Base-by-base conservation (phyloP, 2,329 filamentous ascomycete species). In the Sporothrix inflata region DNA sequence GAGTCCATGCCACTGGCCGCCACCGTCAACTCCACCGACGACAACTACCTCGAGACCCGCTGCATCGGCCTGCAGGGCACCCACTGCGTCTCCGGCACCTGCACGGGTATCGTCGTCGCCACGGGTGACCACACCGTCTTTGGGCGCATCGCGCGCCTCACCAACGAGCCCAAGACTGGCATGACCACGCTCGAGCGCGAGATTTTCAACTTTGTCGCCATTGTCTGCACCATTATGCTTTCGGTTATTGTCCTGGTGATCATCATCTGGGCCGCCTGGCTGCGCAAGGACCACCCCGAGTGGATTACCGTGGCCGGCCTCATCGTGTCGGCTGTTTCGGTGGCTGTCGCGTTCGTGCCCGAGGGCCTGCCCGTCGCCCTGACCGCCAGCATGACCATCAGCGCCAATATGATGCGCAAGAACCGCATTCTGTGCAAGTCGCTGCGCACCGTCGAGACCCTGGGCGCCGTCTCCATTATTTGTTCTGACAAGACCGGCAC, bases 401-500 rank as follows among this genome's bases (percentile, higher is more conserved):
- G 89, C 1, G 92, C 92, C 24, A 92, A 91, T 75, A 86, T 92
- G 76, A 94, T 94, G 92, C 86, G 86, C 74, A 90, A 91, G 81
- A 90, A 94, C 79, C 91, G 91, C 78, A 89, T 94, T 57, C 85
- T 94, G 9, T 94, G 91, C 88, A 94, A 94, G 81, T 92, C 90
- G 0, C 84, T 94, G 63, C 92, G 92, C 81, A 94, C 92, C 0
- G 91, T 93, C 0, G 92, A 94, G 80, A 94, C 91, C 0, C 85
- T 94, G 0, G 92, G 92, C 0, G 86, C 89, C 0, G 91, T 93
- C 1, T 91, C 90, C 0, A 87, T 92, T 8, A 90, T 94, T 53
- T 93, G 91, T 78, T 92, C 90, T 0, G 92, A 94, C 79, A 94
- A 94, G 82, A 94, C 91, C 0, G 92, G 92, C 3, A 92, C 90